Base-by-base conservation (phyloP, 192 early-diverging fungal genomes). In the Backusella westeae region DNA sequence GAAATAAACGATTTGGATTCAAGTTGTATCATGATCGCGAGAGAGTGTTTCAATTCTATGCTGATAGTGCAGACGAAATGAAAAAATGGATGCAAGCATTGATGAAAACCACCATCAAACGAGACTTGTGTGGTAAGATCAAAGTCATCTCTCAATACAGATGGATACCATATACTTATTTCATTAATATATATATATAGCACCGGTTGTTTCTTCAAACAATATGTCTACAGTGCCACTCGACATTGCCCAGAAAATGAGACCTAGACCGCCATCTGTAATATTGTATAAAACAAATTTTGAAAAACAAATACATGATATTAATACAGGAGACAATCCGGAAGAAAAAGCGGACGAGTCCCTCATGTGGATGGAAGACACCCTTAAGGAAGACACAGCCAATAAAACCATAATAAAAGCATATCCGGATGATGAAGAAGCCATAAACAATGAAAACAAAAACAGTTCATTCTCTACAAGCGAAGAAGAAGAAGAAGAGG, bases 91-190 rank as follows among this genome's bases (percentile, higher is more conserved):
- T 90, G 36, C 88, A 87, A 67, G 82, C 86, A 2, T 69, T 90
- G 71, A 87, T 90, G 87, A 90, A 90, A 76, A 85, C 85, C 4
- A 90, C 89, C 0, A 90, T 90, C 49, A 78, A 80, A n/a, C 83
- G 87, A 0, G 85, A 88, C 59, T 74, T 81, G 21, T 69, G 39
- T 35, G 75, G 82, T 83, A 79, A 69, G 29, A 8, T 26, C 4
- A n/a, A 23, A 49, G 26, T 66, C 6, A 44, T 3, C 3, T 23
- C 8, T 46, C 9, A 56, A 26, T 34, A 39, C 14, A 32, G 0
- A 38, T 29, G 42, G 9, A 15, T 32, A 1, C 7, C 15, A 17
- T 44, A 44, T 44, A 44, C 46, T 49, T n/a, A 49, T 49, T 49
- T 49, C 15, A 19, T n/a, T 49, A 1, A 49, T 49, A 4, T 49